These are phyloP conservation scores for Sphaerostilbella broomeana DNA, from an alignment of 2,329 filamentous ascomycete species.

Conservation along the genomic window DNA sequence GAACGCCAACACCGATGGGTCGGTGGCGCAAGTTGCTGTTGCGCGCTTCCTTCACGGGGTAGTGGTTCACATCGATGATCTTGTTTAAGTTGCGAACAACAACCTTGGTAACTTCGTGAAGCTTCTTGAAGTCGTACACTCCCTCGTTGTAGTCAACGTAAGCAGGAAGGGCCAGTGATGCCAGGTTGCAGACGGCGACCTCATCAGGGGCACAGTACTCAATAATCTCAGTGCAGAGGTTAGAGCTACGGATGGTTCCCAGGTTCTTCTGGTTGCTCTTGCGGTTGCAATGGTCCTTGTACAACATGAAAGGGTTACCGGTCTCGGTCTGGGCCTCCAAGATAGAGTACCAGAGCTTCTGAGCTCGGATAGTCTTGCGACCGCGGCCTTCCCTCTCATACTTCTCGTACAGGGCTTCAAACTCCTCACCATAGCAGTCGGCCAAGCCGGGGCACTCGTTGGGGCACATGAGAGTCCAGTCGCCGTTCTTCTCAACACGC, in stretches of 20 bases:
- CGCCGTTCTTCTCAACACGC: slow-evolving; percentile 91
- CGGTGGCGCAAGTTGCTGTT: slow-evolving; percentile 98
- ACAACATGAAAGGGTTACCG: slow-evolving; percentile 98
- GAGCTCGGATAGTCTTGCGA: slow-evolving; percentile 86
- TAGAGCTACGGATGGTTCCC: slow-evolving; percentile 96
- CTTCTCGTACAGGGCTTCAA: slow-evolving; percentile 86
- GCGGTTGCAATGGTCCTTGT: slow-evolving; percentile 96
- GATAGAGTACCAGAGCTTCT: slow-evolving; percentile 99
- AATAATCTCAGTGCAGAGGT: slow-evolving; percentile 97
- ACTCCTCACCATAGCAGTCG: slow-evolving; percentile 96
- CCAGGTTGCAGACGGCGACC: slow-evolving; percentile 97
- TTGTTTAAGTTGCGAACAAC: slow-evolving; percentile 94
- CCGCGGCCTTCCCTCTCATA: slow-evolving; percentile 87
- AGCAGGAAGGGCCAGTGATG: slow-evolving; percentile 84
- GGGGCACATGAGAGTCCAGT: slow-evolving; percentile 98
- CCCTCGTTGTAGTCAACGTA: slow-evolving; percentile 83
- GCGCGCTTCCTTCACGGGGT: slow-evolving; percentile 87
- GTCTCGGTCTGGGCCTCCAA: slow-evolving; percentile 98
- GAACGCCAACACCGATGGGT: slow-evolving; percentile 92
- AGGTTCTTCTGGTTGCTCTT: slow-evolving; percentile 99
- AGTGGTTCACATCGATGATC: slow-evolving; percentile 98
- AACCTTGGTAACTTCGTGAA: slow-evolving; percentile 89
- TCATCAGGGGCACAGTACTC: slow-evolving; percentile 97
- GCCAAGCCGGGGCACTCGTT: slow-evolving; percentile 93
- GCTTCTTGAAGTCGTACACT: slow-evolving; percentile 90